Base-by-base conservation (phyloP, 192 early-diverging fungal species). In the Haplosporangium gracile region DNA sequence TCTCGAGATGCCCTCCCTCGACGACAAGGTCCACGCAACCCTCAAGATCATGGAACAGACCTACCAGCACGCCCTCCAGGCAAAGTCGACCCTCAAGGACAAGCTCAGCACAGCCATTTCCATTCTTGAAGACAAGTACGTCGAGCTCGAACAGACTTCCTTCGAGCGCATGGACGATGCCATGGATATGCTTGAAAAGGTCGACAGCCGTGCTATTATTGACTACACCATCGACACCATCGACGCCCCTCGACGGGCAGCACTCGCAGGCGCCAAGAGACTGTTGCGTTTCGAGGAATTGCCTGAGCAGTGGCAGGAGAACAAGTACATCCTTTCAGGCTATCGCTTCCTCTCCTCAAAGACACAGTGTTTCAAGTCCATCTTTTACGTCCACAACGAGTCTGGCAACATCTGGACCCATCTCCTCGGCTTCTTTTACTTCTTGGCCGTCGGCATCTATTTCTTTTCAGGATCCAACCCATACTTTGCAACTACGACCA, bases 351-450 rank as follows among this genome's bases (percentile, higher is more conserved):
- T 88, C 40, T 87, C 89, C 42, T 89, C 85, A 38, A 90, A 89
- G 47, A 78, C 83, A 38, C 83, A 88, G 47, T 94, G 92, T 77
- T 87, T 93, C 60, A 57, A 88, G 78, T 91, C 92, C 24, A 93
- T 95, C 75, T 94, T 95, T 72, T 89, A 88, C 60, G 65, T 94
- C 71, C 94, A 95, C 78, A 95, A 95, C 65, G 94, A 95, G 78
- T 92, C 94, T 20, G 92, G 92, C 42, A 94, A 94, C 80, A 94
- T 94, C 73, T 94, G 90, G 85, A 93, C 93, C 13, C 93, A 94
- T 87, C 87, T 94, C 2, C 47, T 93, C 45, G 93, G 91, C 16
- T 92, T 93, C 49, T 74, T 92, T 43, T 89, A 92, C 68, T 93
- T 94, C 77, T 78, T 94, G 26, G 87, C 83, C 11, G 77, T 94